Evolutionary conservation across 192 early-diverging fungal genomes (phyloP).

Genomic region (Ambispora gerdemannii): DNA sequence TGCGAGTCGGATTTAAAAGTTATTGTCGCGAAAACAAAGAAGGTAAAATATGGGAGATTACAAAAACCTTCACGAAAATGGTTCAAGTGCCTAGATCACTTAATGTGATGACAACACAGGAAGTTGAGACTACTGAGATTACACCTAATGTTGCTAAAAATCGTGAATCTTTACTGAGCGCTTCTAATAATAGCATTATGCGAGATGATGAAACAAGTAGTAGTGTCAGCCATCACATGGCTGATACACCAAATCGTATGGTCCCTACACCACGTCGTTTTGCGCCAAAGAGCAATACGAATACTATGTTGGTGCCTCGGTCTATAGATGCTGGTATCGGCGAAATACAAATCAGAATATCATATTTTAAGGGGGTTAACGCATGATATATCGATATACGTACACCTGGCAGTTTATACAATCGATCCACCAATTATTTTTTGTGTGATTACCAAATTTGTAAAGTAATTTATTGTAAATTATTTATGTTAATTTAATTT

Average conservation of each 20-base stretch:
- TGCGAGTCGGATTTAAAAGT: not conserved
- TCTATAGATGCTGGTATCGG: conserved; percentile 13
- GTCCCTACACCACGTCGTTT: not conserved
- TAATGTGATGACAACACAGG: not conserved
- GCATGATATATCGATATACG: not conserved
- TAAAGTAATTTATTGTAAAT: not conserved
- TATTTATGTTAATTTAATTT: not conserved
- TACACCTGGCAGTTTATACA: no score
- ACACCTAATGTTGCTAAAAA: not conserved
- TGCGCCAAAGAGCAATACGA: not conserved
- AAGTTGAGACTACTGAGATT: not conserved
- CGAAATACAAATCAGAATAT: conserved; percentile 11
- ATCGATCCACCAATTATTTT: no score
- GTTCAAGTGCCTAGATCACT: not conserved
- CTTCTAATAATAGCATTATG: not conserved
- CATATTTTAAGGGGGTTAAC: conserved; percentile 6
- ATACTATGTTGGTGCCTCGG: not conserved
- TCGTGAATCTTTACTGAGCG: not conserved
- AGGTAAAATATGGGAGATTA: conserved; percentile 28
- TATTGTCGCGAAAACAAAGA: conserved; percentile 21
- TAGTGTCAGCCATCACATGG: not conserved
- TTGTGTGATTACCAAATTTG: not conserved
- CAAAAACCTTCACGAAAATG: conserved; percentile 22
- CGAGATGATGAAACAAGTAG: not conserved
- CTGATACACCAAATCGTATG: not conserved